Evolutionary conservation across 345 rosid genomes (phyloP).

Genomic region (Noccaea caerulescens): DNA sequence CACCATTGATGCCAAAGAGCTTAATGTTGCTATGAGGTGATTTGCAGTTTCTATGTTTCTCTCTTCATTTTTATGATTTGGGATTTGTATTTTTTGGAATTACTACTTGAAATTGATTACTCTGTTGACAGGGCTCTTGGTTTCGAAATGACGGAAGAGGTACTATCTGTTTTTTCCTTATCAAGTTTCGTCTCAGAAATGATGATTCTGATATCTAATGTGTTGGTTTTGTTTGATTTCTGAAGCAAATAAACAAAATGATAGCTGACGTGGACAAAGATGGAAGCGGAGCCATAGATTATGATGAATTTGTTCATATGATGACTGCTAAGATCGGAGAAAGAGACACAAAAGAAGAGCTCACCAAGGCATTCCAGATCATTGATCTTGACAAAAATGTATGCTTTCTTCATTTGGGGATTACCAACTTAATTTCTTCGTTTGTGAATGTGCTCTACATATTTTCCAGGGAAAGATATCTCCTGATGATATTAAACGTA

Average conservation of each 20-base stretch:
- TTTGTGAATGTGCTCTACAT: too few relatives aligned
- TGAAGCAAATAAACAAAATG: slow-evolving; percentile 74
- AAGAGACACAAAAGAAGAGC: slow-evolving; percentile 91
- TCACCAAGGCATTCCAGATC: slow-evolving; percentile 72
- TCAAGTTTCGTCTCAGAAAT: not conserved
- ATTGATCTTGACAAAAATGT: slow-evolving; percentile 92
- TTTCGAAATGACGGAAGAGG: slow-evolving; percentile 95
- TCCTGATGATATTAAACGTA: slow-evolving; percentile 60
- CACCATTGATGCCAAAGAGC: slow-evolving; percentile 95
- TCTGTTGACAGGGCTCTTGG: slow-evolving; percentile 81
- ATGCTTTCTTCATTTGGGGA: slow-evolving; percentile 10
- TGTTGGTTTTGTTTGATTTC: not conserved
- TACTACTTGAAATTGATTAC: not conserved
- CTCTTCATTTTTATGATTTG: not conserved
- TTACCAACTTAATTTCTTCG: not conserved
- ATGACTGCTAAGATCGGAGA: slow-evolving; percentile 99
- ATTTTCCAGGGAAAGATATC: slow-evolving; percentile 50
- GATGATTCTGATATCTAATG: not conserved
- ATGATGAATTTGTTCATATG: slow-evolving; percentile 90
- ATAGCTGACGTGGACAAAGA: slow-evolving; percentile 97
- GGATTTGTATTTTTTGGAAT: not conserved
- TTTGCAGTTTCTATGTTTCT: slow-evolving; percentile 6
- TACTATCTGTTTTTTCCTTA: slow-evolving; percentile 26
- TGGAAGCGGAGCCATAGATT: slow-evolving; percentile 96
- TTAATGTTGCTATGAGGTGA: slow-evolving; percentile 98